Percentiles rank a stretch among this genome's conserved stretches.
phyloP scores from a whole-genome alignment of 352 stramenopile genomes.

The Pythium apleroticum region DNA sequence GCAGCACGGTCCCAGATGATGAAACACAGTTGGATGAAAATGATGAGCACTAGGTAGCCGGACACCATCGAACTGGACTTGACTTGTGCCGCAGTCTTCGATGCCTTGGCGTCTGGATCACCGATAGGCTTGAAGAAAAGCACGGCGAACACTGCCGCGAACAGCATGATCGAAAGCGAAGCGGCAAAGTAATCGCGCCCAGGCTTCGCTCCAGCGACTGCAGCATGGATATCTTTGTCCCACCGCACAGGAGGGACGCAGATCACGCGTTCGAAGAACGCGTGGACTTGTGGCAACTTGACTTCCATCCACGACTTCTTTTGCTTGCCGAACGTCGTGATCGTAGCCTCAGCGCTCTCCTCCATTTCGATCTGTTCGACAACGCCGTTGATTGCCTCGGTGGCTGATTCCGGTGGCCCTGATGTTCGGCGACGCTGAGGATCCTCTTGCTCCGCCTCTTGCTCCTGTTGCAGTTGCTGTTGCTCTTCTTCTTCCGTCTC shows the following conservation, averaged over 20 bases:
- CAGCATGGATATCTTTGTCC: constrained; percentile 86
- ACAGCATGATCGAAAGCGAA: constrained; percentile 62
- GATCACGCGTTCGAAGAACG: constrained; percentile 69
- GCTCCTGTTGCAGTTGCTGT: constrained; percentile 9
- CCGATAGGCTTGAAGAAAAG: constrained; percentile 78
- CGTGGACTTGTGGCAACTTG: constrained; percentile 42
- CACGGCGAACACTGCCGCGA: constrained; percentile 69
- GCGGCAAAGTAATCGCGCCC: constrained; percentile 74
- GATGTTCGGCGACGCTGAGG: constrained; percentile 9
- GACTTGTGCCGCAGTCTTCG: constrained; percentile 44
- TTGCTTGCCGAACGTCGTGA: constrained; percentile 27
- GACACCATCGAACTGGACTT: constrained; percentile 78
- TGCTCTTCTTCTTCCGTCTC: constrained; percentile 25
- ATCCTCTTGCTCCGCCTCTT: constrained; percentile 4
- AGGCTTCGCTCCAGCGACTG: constrained; percentile 76
- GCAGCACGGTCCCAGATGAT: constrained; percentile 88
- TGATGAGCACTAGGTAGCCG: constrained; percentile 82
- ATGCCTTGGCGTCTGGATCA: constrained; percentile 46
- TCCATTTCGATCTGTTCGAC: constrained; percentile 73
- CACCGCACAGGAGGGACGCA: constrained; percentile 66
- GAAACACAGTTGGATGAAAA: constrained; percentile 76
- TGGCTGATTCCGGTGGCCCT: neutral
- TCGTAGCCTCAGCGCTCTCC: constrained; percentile 40
- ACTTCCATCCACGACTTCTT: constrained; percentile 61
- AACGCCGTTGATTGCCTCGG: constrained; percentile 28